Evolutionary conservation across 192 early-diverging fungal genomes (phyloP).

Genomic region (Coemansia umbellata): DNA sequence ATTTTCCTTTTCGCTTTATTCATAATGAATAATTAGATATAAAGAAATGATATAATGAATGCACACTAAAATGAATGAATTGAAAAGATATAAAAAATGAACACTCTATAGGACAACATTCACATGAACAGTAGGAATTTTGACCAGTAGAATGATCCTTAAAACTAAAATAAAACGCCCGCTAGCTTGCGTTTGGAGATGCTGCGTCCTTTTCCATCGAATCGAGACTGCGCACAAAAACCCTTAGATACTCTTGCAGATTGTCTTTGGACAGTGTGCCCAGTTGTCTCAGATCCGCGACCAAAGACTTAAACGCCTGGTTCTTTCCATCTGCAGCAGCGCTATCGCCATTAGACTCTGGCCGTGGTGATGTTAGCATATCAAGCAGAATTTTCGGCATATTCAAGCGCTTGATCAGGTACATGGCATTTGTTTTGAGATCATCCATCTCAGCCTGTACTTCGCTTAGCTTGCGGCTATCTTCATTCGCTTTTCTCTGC

Average conservation of each 20-base stretch:
- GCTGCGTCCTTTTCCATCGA: no score
- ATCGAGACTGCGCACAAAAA: constrained; percentile 27
- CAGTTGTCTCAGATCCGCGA: constrained; percentile 23
- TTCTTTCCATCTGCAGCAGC: neutral
- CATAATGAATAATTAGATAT: no score
- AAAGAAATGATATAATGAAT: no score
- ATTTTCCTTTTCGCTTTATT: no score
- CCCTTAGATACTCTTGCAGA: constrained; percentile 25
- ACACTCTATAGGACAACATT: neutral
- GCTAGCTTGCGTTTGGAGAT: no score
- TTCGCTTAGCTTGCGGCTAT: neutral
- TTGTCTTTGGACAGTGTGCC: constrained; percentile 36
- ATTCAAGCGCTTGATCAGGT: constrained; percentile 29
- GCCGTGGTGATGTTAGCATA: constrained; percentile 11
- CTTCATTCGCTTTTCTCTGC: no score
- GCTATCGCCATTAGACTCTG: neutral
- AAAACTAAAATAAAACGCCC: no score
- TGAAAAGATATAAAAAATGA: neutral
- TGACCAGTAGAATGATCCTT: neutral
- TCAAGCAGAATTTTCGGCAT: constrained; percentile 28
- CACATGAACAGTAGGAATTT: neutral
- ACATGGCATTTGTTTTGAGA: constrained; percentile 33
- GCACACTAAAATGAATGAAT: no score
- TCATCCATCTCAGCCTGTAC: constrained; percentile 19
- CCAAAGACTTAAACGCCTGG: constrained; percentile 10